A percentile compares a stretch with the other conserved stretches of the same genome.
These are phyloP conservation scores for Corniculantispora saksenae DNA, from an alignment of 2,329 filamentous ascomycete genomes.

Conservation along the genomic window DNA sequence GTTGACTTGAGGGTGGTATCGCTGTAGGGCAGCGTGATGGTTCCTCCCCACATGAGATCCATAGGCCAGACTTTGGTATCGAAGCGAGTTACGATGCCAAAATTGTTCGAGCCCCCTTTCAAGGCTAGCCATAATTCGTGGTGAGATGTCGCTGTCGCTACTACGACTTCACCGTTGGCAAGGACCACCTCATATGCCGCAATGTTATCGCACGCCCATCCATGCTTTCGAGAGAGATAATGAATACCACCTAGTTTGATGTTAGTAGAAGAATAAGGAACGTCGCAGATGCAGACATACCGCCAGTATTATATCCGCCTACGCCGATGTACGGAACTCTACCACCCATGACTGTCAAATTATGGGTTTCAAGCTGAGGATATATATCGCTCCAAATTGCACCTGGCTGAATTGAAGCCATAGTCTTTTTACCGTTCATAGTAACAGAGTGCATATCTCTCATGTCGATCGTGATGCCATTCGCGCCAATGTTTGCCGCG, in stretches of 20 bases:
- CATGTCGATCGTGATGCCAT: constrained; percentile 41
- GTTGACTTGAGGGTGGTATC: not conserved
- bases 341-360: constrained; percentile 36
- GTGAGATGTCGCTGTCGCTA: constrained; percentile 37
- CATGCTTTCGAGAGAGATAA: constrained; percentile 24
- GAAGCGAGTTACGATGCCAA: constrained; percentile 42
- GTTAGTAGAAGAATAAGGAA: too few relatives aligned
- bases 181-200: constrained; percentile 47
- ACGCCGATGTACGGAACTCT: constrained; percentile 35
- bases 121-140: constrained; percentile 48
- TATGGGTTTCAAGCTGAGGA: constrained; percentile 26
- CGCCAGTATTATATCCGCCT: not conserved
- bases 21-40: not conserved
- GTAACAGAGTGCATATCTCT: too few relatives aligned
- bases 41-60: not conserved
- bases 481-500: constrained; percentile 39
- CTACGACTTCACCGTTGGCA: constrained; percentile 42
- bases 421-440: constrained; percentile 9
- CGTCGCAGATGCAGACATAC: too few relatives aligned
- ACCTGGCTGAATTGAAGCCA: constrained; percentile 43
- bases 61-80: constrained; percentile 22
- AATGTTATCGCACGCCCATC: constrained; percentile 47
- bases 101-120: constrained; percentile 50
- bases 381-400: constrained; percentile 38
- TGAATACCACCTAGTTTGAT: too few relatives aligned